Base-by-base conservation (phyloP, 176 grass and related monocot genomes). In the Oryza longistaminata region DNA sequence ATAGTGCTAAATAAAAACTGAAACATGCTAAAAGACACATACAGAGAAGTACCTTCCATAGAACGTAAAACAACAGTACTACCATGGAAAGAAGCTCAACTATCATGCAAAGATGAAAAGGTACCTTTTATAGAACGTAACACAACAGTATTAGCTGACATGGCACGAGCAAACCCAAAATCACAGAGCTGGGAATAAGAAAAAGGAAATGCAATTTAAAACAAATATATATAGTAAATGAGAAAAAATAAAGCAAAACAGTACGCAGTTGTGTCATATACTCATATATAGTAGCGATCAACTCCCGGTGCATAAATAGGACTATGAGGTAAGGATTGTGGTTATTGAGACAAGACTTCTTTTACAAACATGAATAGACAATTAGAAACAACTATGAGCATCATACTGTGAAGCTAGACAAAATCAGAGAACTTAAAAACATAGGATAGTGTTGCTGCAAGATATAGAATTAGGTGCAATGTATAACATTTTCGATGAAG, bases 161-260 rank as follows among this genome's bases (percentile, higher is more conserved):
- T 98, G 19, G 95, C 95, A 58, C 93, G 89, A 74, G 96, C 96
- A 98, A 98, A 98, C 78, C 96, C 96, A 84, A 98, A 98, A 66
- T 98, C 96, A 69, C 96, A 98, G 75, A 98, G 91, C 96, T 98
- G 87, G 75, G 42, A 88, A 90, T 34, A 76, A 76, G 26, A 67
- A 58, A 85, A 74, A 74, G 45, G 72, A 39, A 58, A 60, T 64
- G 21, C 2, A 68, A 74, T 37, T 86, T 79, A 6, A 88, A 71
- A 31, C 19, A 64, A 64, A 67, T 71, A 13, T 75, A 86, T 48
- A 5, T 81, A 64, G 87, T 77, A 27, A 71, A 76, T 39, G 43
- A 89, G 24, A 71, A 76, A 25, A 62, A 68, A 40, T 15, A 31
- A 86, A 61, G 24, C 70, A 79, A 64, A 78, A 78, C 58, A 73